Percentiles rank a stretch among this genome's conserved stretches.
phyloP scores from a whole-genome alignment of 2,329 filamentous ascomycete species.

The Scedosporium aurantiacum region DNA sequence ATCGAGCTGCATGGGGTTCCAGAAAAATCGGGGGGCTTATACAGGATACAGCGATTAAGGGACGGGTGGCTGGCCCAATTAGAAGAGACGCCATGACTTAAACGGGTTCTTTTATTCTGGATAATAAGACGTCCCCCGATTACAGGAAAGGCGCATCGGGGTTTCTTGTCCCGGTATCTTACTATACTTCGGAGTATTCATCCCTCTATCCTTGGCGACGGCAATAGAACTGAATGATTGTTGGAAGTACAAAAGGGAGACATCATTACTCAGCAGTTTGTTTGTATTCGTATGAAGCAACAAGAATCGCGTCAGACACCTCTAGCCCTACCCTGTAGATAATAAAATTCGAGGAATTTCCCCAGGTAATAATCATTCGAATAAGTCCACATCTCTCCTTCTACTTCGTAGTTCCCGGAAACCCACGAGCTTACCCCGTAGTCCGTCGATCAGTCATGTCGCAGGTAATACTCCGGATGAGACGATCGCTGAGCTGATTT shows the following conservation, averaged over 20 bases:
- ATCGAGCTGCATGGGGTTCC: neutral
- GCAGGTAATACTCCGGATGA: neutral
- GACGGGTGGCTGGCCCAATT: conserved; percentile 6
- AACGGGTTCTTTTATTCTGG: neutral
- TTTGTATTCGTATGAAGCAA: neutral
- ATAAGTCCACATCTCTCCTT: conserved; percentile 13
- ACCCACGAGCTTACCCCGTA: neutral
- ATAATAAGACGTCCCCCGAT: neutral
- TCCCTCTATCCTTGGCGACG: neutral
- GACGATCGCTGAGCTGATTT: no score
- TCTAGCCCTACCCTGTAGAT: neutral
- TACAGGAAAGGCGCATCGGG: neutral
- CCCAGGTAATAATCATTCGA: conserved; percentile 8
- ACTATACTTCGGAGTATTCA: neutral
- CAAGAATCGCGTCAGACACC: neutral
- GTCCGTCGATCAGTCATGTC: conserved; percentile 2
- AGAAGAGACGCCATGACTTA: neutral
- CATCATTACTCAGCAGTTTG: neutral
- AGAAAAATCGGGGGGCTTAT: neutral
- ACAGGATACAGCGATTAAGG: neutral
- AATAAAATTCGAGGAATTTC: no score
- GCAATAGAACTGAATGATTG: no score
- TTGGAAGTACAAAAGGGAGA: no score
- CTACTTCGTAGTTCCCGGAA: neutral
- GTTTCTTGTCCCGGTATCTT: neutral